Percentiles rank a stretch among this genome's conserved stretches.
Evolutionary conservation across 192 early-diverging fungal species (phyloP).

Genomic region (Pilobolus umbonatus): DNA sequence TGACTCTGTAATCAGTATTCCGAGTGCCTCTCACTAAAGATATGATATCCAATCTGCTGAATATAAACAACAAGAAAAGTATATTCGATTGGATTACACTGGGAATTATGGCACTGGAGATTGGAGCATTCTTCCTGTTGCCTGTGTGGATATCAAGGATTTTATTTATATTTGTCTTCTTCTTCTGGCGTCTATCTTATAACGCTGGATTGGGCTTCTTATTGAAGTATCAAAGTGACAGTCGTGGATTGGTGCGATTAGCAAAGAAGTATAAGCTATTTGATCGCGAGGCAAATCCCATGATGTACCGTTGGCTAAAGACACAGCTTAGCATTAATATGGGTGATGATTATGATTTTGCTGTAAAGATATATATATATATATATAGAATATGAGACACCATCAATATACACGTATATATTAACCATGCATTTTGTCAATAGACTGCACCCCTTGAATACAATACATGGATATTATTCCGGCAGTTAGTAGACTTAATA

Average conservation of each 20-base stretch:
- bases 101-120: constrained; percentile 56
- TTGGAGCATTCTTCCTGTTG: constrained; percentile 63
- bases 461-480: constrained; percentile 94
- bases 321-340: constrained; percentile 71
- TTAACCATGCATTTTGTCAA: not conserved
- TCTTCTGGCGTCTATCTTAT: constrained; percentile 85
- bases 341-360: constrained; percentile 76
- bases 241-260: constrained; percentile 62
- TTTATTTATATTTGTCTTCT: constrained; percentile 70
- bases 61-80: constrained; percentile 61
- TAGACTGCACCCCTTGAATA: constrained; percentile 86
- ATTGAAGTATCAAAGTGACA: constrained; percentile 76
- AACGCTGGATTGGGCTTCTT: constrained; percentile 83
- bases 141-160: constrained; percentile 47
- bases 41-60: constrained; percentile 73
- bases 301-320: constrained; percentile 56
- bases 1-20: constrained; percentile 45
- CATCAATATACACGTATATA: not conserved
- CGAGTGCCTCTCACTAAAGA: constrained; percentile 72
- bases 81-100: constrained; percentile 71
- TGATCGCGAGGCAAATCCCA: constrained; percentile 49
- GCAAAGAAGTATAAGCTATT: constrained; percentile 67
- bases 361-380: constrained; percentile 41
- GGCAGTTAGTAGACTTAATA: constrained; percentile 88
- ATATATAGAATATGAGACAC: not conserved